phyloP scores from a whole-genome alignment of 1,284 basidiomycete genomes.

The Grifola frondosa region DNA sequence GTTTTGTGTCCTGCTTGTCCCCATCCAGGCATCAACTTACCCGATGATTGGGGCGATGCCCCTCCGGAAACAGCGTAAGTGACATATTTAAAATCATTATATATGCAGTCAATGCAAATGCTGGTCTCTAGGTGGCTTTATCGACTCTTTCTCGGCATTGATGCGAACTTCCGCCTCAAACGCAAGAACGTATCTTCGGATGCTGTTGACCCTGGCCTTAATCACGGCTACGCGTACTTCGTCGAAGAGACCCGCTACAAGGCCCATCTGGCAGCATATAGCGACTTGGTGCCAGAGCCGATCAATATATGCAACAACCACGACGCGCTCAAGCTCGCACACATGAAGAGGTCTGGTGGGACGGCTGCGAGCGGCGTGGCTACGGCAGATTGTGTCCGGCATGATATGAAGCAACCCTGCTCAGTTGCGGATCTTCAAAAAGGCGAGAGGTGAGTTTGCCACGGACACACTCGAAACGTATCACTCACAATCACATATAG shows the following conservation, averaged over 20 bases:
- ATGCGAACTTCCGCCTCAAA: slow-evolving; percentile 33
- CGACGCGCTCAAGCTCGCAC: slow-evolving; percentile 10
- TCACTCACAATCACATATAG: too few relatives aligned
- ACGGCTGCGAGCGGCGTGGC: slow-evolving; percentile 7
- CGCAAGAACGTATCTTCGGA: slow-evolving; percentile 16
- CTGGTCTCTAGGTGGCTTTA: slow-evolving; percentile 18
- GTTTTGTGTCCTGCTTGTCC: slow-evolving; percentile 38
- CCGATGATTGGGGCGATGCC: slow-evolving; percentile 24
- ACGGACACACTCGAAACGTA: background rate
- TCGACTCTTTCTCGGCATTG: slow-evolving; percentile 20
- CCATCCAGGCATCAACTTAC: slow-evolving; percentile 32
- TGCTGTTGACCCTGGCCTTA: slow-evolving; percentile 21
- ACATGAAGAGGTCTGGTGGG: slow-evolving; percentile 2
- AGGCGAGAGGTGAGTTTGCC: slow-evolving; percentile 23
- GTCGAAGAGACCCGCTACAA: slow-evolving; percentile 22
- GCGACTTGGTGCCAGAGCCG: background rate
- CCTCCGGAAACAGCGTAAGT: slow-evolving; percentile 5
- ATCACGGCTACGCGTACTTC: slow-evolving; percentile 25
- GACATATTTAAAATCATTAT: background rate
- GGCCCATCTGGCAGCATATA: slow-evolving; percentile 10
- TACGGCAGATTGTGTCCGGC: slow-evolving; percentile 14
- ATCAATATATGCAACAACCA: slow-evolving; percentile 11
- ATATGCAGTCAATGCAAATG: background rate
- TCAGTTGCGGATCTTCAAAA: slow-evolving; percentile 26
- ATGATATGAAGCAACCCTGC: slow-evolving; percentile 23